Evolutionary conservation across 2,329 filamentous ascomycete genomes (phyloP).

Genomic region (Chrysosporium queenslandicum): DNA sequence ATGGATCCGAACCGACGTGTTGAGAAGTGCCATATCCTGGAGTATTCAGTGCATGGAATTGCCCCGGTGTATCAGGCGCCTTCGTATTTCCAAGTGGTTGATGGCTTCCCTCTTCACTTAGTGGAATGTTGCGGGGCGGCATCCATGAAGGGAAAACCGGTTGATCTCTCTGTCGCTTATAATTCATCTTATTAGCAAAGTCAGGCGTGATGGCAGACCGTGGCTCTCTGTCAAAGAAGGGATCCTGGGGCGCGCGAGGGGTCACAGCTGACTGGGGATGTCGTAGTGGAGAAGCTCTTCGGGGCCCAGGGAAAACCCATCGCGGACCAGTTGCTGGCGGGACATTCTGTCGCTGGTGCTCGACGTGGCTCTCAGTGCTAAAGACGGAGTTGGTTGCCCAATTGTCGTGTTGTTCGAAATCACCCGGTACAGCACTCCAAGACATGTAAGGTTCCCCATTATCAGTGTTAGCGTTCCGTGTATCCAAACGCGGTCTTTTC

Average conservation of each 20-base stretch:
- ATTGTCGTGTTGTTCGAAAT: conserved; percentile 38
- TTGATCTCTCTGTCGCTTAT: conserved; percentile 47
- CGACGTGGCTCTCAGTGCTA: conserved; percentile 26
- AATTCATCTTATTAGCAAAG: conserved; percentile 34
- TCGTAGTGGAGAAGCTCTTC: conserved; percentile 54
- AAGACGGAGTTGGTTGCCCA: conserved; percentile 35
- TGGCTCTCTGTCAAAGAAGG: conserved; percentile 44
- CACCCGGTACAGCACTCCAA: conserved; percentile 47
- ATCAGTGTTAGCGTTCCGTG: conserved; percentile 14
- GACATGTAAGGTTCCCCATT: conserved; percentile 24
- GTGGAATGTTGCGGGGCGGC: background rate
- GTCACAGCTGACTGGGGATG: conserved; percentile 74
- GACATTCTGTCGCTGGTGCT: conserved; percentile 20
- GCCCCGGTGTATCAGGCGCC: background rate
- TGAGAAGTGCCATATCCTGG: background rate
- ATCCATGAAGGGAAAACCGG: background rate
- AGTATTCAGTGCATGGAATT: background rate
- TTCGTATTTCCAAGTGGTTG: background rate
- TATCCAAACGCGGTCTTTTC: conserved; percentile 55
- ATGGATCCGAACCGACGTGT: background rate
- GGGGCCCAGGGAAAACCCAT: conserved; percentile 44
- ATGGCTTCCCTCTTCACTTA: background rate
- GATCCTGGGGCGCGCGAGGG: conserved; percentile 38
- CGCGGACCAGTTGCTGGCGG: conserved; percentile 17
- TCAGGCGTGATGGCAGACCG: conserved; percentile 64